Percentiles rank a stretch among this genome's conserved stretches.
phyloP scores from a whole-genome alignment of 2,329 filamentous ascomycete species.

The Fusarium subglutinans region DNA sequence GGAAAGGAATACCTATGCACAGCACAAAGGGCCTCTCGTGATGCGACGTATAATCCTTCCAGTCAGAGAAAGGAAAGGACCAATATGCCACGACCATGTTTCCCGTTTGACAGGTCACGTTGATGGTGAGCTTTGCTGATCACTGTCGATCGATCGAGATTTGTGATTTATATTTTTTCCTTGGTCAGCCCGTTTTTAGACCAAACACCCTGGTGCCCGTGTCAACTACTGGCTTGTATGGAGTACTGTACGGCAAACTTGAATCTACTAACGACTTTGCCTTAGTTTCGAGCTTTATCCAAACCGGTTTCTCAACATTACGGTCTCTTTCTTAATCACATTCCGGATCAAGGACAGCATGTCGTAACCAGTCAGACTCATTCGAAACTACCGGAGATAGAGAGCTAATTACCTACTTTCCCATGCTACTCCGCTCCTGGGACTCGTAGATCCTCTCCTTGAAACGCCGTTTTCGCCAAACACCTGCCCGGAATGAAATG shows the following conservation, averaged over 20 bases:
- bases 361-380: background rate
- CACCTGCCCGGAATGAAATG: constrained; percentile 2
- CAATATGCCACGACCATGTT: constrained; percentile 20
- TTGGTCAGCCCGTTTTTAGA: constrained; percentile 1
- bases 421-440: constrained; percentile 5
- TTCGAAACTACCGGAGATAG: background rate
- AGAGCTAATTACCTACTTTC: constrained; percentile 14
- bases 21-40: constrained; percentile 24
- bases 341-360: constrained; percentile 1
- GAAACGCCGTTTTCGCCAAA: constrained; percentile 40
- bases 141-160: constrained; percentile 39
- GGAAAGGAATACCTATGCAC: background rate
- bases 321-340: background rate
- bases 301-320: constrained; percentile 16
- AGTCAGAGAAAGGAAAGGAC: background rate
- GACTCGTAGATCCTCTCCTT: constrained; percentile 11
- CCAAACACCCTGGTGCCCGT: constrained; percentile 2
- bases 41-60: constrained; percentile 9
- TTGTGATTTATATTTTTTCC: constrained; percentile 13
- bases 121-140: constrained; percentile 21
- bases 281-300: background rate
- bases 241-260: background rate
- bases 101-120: constrained; percentile 28
- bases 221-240: background rate
- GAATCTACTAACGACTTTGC: background rate